Conservation (phyloP, 164 flowering plant genomes). For the Annona cherimola region DNA sequence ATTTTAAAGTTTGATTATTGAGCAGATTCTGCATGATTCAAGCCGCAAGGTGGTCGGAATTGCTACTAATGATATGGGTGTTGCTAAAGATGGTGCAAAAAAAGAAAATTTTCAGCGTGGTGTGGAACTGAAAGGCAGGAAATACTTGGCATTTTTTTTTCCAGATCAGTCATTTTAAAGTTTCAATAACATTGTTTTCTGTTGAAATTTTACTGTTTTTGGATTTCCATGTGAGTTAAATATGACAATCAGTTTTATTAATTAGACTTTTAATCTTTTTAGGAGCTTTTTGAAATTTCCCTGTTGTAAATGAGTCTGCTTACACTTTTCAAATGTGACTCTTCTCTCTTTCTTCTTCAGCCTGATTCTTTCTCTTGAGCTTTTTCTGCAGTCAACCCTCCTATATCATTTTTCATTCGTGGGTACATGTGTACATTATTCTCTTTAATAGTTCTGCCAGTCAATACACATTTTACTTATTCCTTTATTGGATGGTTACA, state of each 20-base stretch:
- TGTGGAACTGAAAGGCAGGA: slow-evolving; percentile 72
- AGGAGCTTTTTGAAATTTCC: neutral
- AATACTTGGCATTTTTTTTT: slow-evolving; percentile 8
- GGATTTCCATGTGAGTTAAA: neutral
- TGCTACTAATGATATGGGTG: slow-evolving; percentile 92
- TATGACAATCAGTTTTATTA: neutral
- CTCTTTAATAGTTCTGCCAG: neutral
- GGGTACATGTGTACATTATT: neutral
- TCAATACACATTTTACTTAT: neutral
- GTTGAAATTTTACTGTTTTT: neutral
- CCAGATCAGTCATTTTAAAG: too few species aligned
- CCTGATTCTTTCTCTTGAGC: neutral
- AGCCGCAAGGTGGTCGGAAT: slow-evolving; percentile 60
- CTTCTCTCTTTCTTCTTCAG: neutral
- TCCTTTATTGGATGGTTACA: neutral
- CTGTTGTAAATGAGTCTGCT: neutral
- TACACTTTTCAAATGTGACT: neutral
- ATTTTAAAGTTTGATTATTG: slow-evolving; percentile 19
- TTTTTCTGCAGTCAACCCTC: neutral
- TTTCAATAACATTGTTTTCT: slow-evolving; percentile 1
- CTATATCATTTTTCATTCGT: neutral
- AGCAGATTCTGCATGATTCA: slow-evolving; percentile 70
- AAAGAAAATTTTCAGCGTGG: slow-evolving; percentile 84
- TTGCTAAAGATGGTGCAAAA: slow-evolving; percentile 81
- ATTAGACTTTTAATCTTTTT: neutral